phyloP scores from a whole-genome alignment of 768 basidiomycete species.

The Phlebiopsis flavidoalba region DNA sequence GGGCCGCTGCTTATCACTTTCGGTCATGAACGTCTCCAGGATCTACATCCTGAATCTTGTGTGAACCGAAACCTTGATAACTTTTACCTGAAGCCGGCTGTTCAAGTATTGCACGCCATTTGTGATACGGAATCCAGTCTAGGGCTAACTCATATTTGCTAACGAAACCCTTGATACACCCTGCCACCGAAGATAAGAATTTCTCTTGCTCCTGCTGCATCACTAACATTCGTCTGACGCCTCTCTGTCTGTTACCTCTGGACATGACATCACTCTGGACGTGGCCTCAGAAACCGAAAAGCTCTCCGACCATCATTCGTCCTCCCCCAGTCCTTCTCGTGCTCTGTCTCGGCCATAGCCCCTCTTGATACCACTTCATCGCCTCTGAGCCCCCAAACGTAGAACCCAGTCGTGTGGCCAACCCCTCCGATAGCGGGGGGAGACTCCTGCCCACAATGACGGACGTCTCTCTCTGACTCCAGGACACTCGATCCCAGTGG shows the following conservation, averaged over 20 bases:
- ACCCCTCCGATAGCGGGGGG: not conserved
- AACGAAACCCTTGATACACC: not conserved
- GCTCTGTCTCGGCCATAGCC: no score
- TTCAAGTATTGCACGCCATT: no score
- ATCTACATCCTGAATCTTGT: not conserved
- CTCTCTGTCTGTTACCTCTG: not conserved
- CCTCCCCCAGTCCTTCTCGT: no score
- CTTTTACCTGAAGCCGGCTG: no score
- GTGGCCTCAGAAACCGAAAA: no score
- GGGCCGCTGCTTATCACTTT: no score
- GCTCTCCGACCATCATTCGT: no score
- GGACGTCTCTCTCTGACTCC: not conserved
- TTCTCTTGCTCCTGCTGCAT: not conserved
- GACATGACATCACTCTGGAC: not conserved
- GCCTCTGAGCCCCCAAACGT: not conserved
- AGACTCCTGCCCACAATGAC: not conserved
- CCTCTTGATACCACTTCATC: no score
- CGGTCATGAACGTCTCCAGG: not conserved
- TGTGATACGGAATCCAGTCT: not conserved
- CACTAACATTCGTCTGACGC: not conserved
- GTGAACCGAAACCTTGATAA: no score
- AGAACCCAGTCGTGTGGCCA: not conserved
- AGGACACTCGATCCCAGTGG: not conserved
- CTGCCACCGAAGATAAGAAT: not conserved
- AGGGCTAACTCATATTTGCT: not conserved